Evolutionary conservation across 257 asterid species (phyloP), one percentile per base, ranked within the genome.

Genomic region (Przewalskia tangutica): DNA sequence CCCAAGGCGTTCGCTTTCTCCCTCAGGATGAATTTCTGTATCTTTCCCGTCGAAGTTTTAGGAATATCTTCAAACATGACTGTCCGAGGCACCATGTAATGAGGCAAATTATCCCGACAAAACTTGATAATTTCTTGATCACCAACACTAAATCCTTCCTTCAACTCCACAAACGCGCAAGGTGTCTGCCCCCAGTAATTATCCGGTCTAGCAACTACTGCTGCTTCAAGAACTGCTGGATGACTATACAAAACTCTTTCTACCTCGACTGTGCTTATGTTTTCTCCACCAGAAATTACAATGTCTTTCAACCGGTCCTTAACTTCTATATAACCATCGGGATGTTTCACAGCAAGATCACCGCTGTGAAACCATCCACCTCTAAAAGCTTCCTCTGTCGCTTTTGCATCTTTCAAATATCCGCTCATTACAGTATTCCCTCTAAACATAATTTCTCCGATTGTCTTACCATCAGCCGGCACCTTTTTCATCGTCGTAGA

Each of bases 341-440:
- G 76, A 42, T 86, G 89, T 54, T 50, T 86, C 66, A 86, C 89
- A 46, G 79, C 87, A 53, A 86, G 82, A 79, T 86, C 89, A 16
- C 89, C 89, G 5, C 81, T 84, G 6, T 84, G 82, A 51, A 86
- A 82, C 89, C 89, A 86, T 40, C 89, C 89, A 0, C 81, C 86
- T 80, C 77, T 84, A 64, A 86, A 84, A 40, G 87, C 89, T 36
- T 86, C 86, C 42, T 75, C 79, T 34, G 89, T 86, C 54, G 87
- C 89, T 84, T 79, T 76, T 5, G 34, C 8, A 44, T 86, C 84
- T 7, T 81, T 84, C 10, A 84, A 65, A 81, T 86, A 86, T 48
- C 87, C 89, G 9, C 78, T 86, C 89, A 86, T 86, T 17, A 86
- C 66, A 6, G 89, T 86, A 40, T 86, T 86, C 27, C 89, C 89